Conservation (phyloP, 192 early-diverging fungal genomes). For the Thamnidium elegans region DNA sequence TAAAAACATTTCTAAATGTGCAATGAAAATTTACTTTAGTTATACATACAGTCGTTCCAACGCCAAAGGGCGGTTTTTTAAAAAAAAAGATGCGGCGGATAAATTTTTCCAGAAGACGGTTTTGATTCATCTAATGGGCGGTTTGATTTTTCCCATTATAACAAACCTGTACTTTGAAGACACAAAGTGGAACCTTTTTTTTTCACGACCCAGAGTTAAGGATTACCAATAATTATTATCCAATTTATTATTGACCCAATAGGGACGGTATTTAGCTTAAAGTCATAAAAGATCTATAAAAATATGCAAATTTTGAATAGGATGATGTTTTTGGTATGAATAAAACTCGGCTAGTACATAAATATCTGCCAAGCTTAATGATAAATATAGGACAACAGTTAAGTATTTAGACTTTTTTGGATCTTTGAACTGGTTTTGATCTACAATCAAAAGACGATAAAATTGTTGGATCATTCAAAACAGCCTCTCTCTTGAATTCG, state of each 20-base stretch:
- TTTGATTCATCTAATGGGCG: not conserved
- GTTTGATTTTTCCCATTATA: not conserved
- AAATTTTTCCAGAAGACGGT: not conserved
- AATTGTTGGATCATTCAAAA: conserved; percentile 3
- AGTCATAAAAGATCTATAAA: conserved; percentile 5
- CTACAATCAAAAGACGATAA: conserved; percentile 3
- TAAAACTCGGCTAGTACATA: too few relatives aligned
- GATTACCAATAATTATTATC: not conserved
- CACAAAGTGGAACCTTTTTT: too few relatives aligned
- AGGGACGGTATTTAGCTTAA: not conserved
- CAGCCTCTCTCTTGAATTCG: conserved; percentile 5
- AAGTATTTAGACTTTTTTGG: conserved; percentile 4
- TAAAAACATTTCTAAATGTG: too few relatives aligned
- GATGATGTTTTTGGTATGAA: not conserved
- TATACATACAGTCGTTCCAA: not conserved
- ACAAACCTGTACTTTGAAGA: not conserved
- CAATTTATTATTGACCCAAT: not conserved
- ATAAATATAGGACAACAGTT: too few relatives aligned
- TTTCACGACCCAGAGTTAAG: too few relatives aligned
- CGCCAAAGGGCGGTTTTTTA: not conserved
- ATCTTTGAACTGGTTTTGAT: not conserved
- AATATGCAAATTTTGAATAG: not conserved
- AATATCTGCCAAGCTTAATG: too few relatives aligned
- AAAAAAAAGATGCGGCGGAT: too few relatives aligned
- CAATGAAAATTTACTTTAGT: too few relatives aligned